Evolutionary conservation across 306 rosid genomes (phyloP).

Genomic region (Fragaria nilgerrensis): DNA sequence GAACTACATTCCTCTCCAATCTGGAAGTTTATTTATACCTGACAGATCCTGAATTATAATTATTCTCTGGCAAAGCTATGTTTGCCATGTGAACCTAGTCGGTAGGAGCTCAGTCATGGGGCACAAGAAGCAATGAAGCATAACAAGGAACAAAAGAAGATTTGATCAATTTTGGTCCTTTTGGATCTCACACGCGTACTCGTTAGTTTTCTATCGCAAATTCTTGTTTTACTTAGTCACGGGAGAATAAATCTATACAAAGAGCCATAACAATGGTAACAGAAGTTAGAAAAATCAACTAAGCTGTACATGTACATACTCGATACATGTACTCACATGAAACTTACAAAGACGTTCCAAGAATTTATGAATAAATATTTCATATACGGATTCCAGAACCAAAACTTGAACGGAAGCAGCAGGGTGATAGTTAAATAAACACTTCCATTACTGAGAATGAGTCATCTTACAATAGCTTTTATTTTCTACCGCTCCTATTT

Average conservation of each 20-base stretch:
- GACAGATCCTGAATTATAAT: slow-evolving; percentile 8
- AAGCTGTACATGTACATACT: not conserved
- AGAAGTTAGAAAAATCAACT: not conserved
- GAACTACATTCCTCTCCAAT: not conserved
- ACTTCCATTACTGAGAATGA: not conserved
- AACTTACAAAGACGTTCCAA: not conserved
- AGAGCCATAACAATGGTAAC: not conserved
- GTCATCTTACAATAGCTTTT: slow-evolving; percentile 36
- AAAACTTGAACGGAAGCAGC: slow-evolving; percentile 7
- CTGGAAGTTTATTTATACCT: slow-evolving; percentile 26
- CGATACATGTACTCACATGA: not conserved
- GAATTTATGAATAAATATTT: not conserved
- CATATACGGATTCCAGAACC: not conserved
- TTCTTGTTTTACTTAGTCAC: not conserved
- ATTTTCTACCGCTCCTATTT: slow-evolving; percentile 37
- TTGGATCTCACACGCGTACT: too few species aligned
- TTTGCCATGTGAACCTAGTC: slow-evolving; percentile 46
- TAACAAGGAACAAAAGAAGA: not conserved
- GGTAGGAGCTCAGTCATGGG: slow-evolving; percentile 36
- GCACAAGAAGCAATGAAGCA: not conserved
- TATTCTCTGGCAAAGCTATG: slow-evolving; percentile 22
- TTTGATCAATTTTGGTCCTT: not conserved
- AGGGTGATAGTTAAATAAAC: slow-evolving; percentile 33
- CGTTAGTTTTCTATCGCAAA: not conserved
- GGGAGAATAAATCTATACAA: not conserved